A percentile compares a stretch with the other conserved stretches of the same genome.
Evolutionary conservation across 192 early-diverging fungal species (phyloP).

Genomic region (Mortierella hygrophila): DNA sequence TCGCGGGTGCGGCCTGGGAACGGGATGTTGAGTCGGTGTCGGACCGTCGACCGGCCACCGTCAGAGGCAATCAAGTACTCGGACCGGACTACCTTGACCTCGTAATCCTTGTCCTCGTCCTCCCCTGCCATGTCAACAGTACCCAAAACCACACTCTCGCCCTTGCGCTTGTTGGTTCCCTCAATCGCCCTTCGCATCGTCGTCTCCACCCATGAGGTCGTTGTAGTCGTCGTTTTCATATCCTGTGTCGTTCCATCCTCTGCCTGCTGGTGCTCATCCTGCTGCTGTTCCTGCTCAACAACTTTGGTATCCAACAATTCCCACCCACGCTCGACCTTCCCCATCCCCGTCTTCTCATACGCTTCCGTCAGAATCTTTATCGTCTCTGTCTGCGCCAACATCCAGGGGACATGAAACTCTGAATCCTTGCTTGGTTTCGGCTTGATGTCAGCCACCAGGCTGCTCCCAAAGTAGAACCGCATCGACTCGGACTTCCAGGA

Average conservation of each 20-base stretch:
- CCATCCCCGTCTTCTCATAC: background rate
- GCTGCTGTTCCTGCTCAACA: background rate
- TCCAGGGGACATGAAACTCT: background rate
- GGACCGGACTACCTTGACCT: conserved; percentile 15
- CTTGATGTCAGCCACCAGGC: background rate
- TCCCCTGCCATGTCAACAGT: conserved; percentile 8
- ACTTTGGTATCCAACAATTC: conserved; percentile 21
- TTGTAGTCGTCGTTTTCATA: too few relatives aligned
- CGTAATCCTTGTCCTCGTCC: conserved; percentile 13
- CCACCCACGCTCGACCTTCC: background rate
- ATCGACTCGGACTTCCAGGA: background rate
- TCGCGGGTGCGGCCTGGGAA: conserved; percentile 27
- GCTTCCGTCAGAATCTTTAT: background rate
- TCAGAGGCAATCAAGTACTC: conserved; percentile 44
- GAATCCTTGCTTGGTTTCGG: background rate
- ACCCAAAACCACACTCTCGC: conserved; percentile 5
- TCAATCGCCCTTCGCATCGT: conserved; percentile 2
- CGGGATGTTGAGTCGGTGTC: conserved; percentile 26
- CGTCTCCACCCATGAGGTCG: conserved; percentile 16
- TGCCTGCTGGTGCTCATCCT: background rate
- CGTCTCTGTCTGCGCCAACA: background rate
- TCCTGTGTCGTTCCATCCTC: background rate
- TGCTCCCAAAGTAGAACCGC: background rate
- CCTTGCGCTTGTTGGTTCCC: conserved; percentile 7
- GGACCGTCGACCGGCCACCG: conserved; percentile 31